phyloP scores from a whole-genome alignment of 257 asterid species.

The Craterostigma plantagineum region DNA sequence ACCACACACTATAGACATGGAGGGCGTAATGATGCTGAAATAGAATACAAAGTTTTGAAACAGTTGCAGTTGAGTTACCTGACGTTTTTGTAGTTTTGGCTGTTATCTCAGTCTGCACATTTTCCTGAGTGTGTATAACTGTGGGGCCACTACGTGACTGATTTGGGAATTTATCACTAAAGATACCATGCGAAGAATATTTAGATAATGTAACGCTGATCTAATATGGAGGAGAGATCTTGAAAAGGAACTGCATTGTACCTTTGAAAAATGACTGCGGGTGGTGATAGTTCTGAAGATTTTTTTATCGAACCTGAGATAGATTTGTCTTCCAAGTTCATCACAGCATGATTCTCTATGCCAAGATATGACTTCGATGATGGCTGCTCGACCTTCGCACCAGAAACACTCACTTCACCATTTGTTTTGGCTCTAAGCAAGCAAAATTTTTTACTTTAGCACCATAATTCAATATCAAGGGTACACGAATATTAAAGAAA shows the following conservation, averaged over 20 bases:
- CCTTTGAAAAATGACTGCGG: conserved; percentile 27
- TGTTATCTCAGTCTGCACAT: conserved; percentile 25
- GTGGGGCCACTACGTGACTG: conserved; percentile 19
- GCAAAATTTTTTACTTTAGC: conserved; percentile 4
- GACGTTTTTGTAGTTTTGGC: conserved; percentile 40
- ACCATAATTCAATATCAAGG: not conserved
- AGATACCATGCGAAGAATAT: conserved; percentile 7
- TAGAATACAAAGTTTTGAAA: conserved; percentile 3
- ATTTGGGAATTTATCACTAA: conserved; percentile 36
- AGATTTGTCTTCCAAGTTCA: conserved; percentile 22
- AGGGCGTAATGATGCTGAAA: conserved; percentile 4
- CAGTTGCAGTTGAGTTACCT: conserved; percentile 24
- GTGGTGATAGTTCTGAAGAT: conserved; percentile 23
- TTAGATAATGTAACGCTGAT: not conserved
- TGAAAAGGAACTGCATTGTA: conserved; percentile 10
- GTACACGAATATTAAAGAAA: not conserved
- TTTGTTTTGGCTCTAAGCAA: conserved; percentile 7
- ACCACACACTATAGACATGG: conserved; percentile 3
- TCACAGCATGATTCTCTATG: conserved; percentile 26
- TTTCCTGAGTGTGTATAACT: conserved; percentile 19
- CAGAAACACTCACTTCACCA: conserved; percentile 26
- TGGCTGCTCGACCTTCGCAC: conserved; percentile 39
- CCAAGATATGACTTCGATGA: conserved; percentile 15
- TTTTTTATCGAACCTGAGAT: conserved; percentile 30
- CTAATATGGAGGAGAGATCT: conserved; percentile 16